Base-by-base conservation (phyloP, 1,284 basidiomycete genomes). In the Irpex lacteus region DNA sequence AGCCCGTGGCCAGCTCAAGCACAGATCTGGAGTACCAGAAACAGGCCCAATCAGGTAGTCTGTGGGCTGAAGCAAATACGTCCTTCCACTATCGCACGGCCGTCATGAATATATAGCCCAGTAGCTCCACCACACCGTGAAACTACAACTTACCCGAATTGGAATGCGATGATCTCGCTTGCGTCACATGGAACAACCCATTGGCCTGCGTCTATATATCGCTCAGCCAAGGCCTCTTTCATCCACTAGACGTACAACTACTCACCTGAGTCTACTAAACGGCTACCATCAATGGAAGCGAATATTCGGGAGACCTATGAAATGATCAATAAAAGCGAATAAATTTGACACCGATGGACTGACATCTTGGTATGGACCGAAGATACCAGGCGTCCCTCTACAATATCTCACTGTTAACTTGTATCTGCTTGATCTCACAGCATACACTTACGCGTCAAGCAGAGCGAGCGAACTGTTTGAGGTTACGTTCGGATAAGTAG, bases 131-230 rank as follows among this genome's bases (percentile, higher is more conserved):
- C 26, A 34, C 11, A 13, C 38, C 26, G 34, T 11, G 34, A 11
- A 40, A 52, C 32, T 34, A 67, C 0, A 15, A 62, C 83, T 60
- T 68, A 89, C 90, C 89, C 89, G 71, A 96, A 93, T 26, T 83
- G 85, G 71, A 95, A 91, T 0, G 88, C 78, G 68, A 96, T 83
- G 0, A 85, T 84, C 59, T 82, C 77, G 7, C 80, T 77, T 0
- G 88, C 90, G 66, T 88, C 82, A 70, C 94, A 96, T 3, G 94
- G 94, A 3, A 95, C 79, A 6, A 85, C 92, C 91, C 92, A 96
- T 74, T 89, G 88, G 1, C 94, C 94, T 60, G 70, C 86, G 85
- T 61, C 40, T 52, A 59, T 36, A 38, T 36, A 36, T 56, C 40
- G 36, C 34, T 67, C 26, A 66, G 63, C 53, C 56, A 50, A 58